A percentile compares a stretch with the other conserved stretches of the same genome.
Evolutionary conservation across 2,329 filamentous ascomycete species (phyloP).

Genomic region (Samsoniella hepiali): DNA sequence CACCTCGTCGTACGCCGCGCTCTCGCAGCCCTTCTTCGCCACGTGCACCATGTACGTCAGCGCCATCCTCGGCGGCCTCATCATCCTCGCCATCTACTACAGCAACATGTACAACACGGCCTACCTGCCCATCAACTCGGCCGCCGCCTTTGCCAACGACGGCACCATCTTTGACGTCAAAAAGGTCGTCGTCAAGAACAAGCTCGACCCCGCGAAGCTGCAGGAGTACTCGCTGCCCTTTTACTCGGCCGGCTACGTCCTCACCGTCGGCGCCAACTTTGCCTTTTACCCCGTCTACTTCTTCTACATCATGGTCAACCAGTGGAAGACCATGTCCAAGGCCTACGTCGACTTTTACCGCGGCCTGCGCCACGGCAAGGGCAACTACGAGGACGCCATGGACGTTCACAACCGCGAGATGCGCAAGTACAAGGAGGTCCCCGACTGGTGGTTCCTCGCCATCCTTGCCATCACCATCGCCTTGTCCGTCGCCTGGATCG

Average conservation of each 20-base stretch:
- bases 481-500: constrained; percentile 29
- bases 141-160: constrained; percentile 41
- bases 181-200: constrained; percentile 37
- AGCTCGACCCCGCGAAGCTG: constrained; percentile 37
- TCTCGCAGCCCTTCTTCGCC: constrained; percentile 39
- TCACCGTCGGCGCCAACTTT: constrained; percentile 42
- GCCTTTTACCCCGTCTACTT: constrained; percentile 44
- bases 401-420: constrained; percentile 42
- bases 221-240: constrained; percentile 44
- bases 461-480: constrained; percentile 34
- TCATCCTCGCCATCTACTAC: constrained; percentile 42
- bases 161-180: constrained; percentile 36
- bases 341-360: constrained; percentile 40
- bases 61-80: constrained; percentile 33
- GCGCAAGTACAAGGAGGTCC: constrained; percentile 41
- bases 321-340: constrained; percentile 36
- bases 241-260: constrained; percentile 41
- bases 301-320: constrained; percentile 41
- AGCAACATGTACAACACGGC: constrained; percentile 42
- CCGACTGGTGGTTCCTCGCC: constrained; percentile 46
- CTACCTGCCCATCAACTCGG: constrained; percentile 46
- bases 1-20: constrained; percentile 37
- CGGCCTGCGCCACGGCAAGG: constrained; percentile 37
- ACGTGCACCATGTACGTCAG: constrained; percentile 37
- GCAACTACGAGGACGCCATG: constrained; percentile 40